Evolutionary conservation across 768 basidiomycete genomes (phyloP).

Genomic region (Trametes cubensis): DNA sequence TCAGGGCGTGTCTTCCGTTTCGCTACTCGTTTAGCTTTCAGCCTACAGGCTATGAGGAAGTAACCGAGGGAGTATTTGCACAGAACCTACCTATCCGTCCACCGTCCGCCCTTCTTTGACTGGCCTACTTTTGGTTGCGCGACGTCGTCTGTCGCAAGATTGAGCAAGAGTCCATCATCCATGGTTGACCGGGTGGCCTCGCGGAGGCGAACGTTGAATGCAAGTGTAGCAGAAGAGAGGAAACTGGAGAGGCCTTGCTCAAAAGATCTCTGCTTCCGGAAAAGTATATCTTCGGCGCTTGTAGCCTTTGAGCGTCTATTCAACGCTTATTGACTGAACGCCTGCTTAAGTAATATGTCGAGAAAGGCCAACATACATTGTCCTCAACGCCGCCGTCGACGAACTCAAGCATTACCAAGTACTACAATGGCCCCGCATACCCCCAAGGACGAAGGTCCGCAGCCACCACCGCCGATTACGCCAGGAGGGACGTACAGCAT

Average conservation of each 20-base stretch:
- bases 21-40: constrained; percentile 72
- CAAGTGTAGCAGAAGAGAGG: neutral
- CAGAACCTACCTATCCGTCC: constrained; percentile 70
- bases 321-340: constrained; percentile 7
- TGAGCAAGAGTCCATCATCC: constrained; percentile 79
- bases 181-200: constrained; percentile 38
- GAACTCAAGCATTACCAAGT: neutral
- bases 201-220: neutral
- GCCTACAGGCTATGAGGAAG: constrained; percentile 43
- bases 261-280: constrained; percentile 5
- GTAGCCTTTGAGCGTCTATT: neutral
- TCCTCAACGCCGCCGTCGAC: constrained; percentile 3
- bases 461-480: constrained; percentile 63
- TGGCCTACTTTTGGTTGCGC: constrained; percentile 3
- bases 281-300: constrained; percentile 14
- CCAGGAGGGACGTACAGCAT: constrained; percentile 77
- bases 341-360: constrained; percentile 18
- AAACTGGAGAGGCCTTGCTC: neutral
- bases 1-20: constrained; percentile 56
- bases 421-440: constrained; percentile 33
- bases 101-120: constrained; percentile 63
- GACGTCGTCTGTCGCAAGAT: constrained; percentile 46
- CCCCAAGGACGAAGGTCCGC: constrained; percentile 41
- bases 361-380: constrained; percentile 17
- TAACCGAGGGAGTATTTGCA: constrained; percentile 12